A percentile compares a stretch with the other conserved stretches of the same genome.
phyloP scores from a whole-genome alignment of 2,329 filamentous ascomycete genomes.

The Aspergillus carbonarius region DNA sequence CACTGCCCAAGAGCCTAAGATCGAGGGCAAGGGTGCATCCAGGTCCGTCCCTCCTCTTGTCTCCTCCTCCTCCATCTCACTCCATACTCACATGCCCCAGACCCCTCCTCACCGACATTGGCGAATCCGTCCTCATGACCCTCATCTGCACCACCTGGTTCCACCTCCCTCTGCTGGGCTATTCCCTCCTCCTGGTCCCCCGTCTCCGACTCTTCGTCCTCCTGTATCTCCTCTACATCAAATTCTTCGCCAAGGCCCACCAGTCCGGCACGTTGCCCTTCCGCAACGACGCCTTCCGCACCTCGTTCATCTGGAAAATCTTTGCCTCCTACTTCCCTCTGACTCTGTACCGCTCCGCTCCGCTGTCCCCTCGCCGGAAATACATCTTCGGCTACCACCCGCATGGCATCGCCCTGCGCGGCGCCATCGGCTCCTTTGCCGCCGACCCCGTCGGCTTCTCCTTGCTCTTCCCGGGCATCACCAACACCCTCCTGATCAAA shows the following conservation, averaged over 20 bases:
- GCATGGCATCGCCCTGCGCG: conserved; percentile 84
- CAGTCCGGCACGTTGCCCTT: conserved; percentile 67
- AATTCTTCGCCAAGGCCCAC: conserved; percentile 66
- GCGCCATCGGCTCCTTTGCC: conserved; percentile 75
- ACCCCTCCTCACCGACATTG: conserved; percentile 9
- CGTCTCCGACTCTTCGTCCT: conserved; percentile 69
- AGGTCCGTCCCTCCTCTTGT: conserved; percentile 17
- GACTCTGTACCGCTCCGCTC: conserved; percentile 71
- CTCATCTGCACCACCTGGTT: conserved; percentile 22
- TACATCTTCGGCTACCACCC: conserved; percentile 91
- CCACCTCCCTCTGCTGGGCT: conserved; percentile 67
- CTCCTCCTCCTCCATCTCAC: neutral
- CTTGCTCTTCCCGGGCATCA: conserved; percentile 80
- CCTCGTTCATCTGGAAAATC: conserved; percentile 69
- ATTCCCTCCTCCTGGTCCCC: conserved; percentile 77
- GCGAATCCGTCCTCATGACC: conserved; percentile 15
- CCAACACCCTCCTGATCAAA: conserved; percentile 78
- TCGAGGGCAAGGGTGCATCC: neutral
- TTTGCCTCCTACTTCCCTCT: conserved; percentile 85
- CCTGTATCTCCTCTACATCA: conserved; percentile 71
- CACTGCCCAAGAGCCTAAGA: conserved; percentile 3
- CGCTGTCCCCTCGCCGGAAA: conserved; percentile 71
- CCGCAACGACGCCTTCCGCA: conserved; percentile 70
- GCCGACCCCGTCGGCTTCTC: conserved; percentile 78
- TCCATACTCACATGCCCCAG: conserved; percentile 2